phyloP scores from a whole-genome alignment of 75 land plant species.

The Ceratopteris richardii region DNA sequence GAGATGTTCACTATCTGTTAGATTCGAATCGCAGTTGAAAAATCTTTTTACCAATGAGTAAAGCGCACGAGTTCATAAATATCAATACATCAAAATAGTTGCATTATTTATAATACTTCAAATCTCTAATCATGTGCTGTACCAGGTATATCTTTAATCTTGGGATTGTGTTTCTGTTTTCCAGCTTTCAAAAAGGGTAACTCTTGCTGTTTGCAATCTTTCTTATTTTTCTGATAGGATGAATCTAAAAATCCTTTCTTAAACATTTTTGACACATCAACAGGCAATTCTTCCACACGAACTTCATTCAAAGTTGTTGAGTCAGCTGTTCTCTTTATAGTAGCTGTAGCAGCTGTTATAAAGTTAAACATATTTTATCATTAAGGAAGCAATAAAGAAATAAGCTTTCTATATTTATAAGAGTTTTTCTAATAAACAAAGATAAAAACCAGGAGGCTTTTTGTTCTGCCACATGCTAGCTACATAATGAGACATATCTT shows the following conservation, averaged over 20 bases:
- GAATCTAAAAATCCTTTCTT: constrained; percentile 22
- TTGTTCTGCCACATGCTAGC: constrained; percentile 6
- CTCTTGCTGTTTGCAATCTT: background rate
- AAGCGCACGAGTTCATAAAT: too few species aligned
- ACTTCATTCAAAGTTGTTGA: constrained; percentile 5
- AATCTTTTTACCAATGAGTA: too few species aligned
- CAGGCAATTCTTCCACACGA: background rate
- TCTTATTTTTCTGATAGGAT: constrained; percentile 1
- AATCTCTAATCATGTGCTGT: too few species aligned
- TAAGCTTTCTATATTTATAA: too few species aligned
- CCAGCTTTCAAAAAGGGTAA: background rate
- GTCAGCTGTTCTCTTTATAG: background rate
- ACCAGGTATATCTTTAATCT: constrained; percentile 5
- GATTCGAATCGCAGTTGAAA: too few species aligned
- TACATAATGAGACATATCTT: constrained; percentile 16
- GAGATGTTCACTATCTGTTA: too few species aligned
- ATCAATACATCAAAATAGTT: too few species aligned
- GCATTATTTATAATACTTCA: too few species aligned
- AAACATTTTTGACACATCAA: constrained; percentile 5
- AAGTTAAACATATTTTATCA: too few species aligned
- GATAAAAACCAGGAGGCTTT: background rate
- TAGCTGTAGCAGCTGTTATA: background rate
- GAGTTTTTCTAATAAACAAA: too few species aligned
- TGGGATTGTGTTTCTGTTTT: background rate
- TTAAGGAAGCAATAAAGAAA: too few species aligned